A percentile compares a stretch with the other conserved stretches of the same genome.
Evolutionary conservation across 805 yeast genomes (phyloP).

Genomic region (Metschnikowia orientalis): DNA sequence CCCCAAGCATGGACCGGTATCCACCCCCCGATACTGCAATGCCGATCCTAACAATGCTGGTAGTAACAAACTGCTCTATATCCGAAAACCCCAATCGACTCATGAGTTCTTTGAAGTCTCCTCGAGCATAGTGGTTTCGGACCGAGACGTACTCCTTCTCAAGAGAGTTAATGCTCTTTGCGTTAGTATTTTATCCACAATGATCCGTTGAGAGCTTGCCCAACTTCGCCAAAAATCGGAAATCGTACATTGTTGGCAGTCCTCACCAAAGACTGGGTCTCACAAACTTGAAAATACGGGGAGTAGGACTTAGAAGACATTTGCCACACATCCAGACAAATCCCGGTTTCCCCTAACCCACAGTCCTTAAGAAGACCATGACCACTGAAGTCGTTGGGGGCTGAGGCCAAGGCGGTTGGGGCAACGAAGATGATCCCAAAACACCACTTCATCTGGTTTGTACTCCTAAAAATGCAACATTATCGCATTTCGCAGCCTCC

Average conservation of each 20-base stretch:
- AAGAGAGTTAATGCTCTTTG: conserved; percentile 8
- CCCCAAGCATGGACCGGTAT: conserved; percentile 55
- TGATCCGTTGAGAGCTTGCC: no score
- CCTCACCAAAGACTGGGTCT: conserved; percentile 10
- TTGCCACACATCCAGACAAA: no score
- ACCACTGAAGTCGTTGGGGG: no score
- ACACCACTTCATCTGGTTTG: no score
- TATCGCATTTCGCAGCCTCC: conserved; percentile 1
- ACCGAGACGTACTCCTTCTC: conserved; percentile 26
- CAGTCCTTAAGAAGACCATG: no score
- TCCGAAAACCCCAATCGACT: conserved; percentile 9
- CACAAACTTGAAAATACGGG: conserved; percentile 13
- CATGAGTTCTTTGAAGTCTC: conserved; percentile 26
- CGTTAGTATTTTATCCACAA: conserved; percentile 8
- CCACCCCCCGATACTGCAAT: conserved; percentile 50
- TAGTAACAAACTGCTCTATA: not conserved
- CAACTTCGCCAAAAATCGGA: not conserved
- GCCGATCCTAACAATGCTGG: conserved; percentile 27
- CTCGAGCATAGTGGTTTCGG: conserved; percentile 28
- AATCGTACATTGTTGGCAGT: conserved; percentile 11
- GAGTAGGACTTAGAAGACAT: conserved; percentile 9
- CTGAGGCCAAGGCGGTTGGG: no score
- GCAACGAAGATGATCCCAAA: no score
- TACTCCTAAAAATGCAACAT: no score
- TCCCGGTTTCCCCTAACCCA: no score